Conservation (phyloP, 257 asterid species). For the Solanum lycopersicoides region DNA sequence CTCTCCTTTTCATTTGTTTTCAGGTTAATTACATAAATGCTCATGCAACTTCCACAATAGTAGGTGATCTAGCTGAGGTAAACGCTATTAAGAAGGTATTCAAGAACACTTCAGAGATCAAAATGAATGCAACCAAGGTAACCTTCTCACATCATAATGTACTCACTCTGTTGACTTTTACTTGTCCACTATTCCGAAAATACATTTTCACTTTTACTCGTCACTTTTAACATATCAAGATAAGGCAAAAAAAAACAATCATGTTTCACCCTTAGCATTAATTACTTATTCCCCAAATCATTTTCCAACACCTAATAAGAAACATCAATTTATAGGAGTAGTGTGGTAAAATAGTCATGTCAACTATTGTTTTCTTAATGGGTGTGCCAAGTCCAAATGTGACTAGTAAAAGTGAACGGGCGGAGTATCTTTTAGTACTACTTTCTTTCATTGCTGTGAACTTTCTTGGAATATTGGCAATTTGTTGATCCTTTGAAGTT, state of each 20-base stretch:
- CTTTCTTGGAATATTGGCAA: background rate
- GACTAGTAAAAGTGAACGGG: background rate
- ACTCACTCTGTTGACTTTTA: background rate
- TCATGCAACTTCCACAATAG: slow-evolving; percentile 90
- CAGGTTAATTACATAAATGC: slow-evolving; percentile 96
- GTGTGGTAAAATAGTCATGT: background rate
- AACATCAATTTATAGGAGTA: background rate
- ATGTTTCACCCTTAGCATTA: background rate
- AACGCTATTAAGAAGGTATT: slow-evolving; percentile 90
- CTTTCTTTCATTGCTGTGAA: background rate
- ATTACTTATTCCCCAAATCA: background rate
- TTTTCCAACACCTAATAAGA: background rate
- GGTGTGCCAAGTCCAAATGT: background rate
- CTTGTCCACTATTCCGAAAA: background rate
- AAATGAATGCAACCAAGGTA: slow-evolving; percentile 90
- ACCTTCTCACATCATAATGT: background rate
- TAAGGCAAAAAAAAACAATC: background rate
- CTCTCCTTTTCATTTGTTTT: slow-evolving; percentile 1
- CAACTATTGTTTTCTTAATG: background rate
- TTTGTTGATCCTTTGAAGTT: background rate
- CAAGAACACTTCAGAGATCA: slow-evolving; percentile 65
- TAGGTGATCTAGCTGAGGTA: slow-evolving; percentile 89
- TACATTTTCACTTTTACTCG: background rate
- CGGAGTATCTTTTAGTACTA: background rate
- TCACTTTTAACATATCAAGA: background rate